Evolutionary conservation across 192 early-diverging fungal genomes (phyloP).

Genomic region (Cladochytrium replicatum): DNA sequence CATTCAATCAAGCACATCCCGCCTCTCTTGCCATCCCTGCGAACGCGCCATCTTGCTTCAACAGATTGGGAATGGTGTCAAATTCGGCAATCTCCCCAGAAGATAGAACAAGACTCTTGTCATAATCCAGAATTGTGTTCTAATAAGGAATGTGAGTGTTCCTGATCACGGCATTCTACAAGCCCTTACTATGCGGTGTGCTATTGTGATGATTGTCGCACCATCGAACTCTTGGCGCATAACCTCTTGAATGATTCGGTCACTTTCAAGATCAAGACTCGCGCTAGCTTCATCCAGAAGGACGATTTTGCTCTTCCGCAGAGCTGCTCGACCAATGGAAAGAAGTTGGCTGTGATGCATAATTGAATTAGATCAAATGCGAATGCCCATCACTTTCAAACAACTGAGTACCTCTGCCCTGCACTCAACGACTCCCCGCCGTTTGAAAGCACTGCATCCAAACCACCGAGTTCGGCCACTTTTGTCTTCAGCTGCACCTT

Average conservation of each 20-base stretch:
- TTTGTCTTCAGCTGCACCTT: slow-evolving; percentile 16
- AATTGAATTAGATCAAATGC: no score
- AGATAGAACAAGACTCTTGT: slow-evolving; percentile 57
- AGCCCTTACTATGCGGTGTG: no score
- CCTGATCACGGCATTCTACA: no score
- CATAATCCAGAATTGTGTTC: slow-evolving; percentile 58
- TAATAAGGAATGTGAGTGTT: slow-evolving; percentile 60
- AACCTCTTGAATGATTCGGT: slow-evolving; percentile 51
- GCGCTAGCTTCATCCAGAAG: slow-evolving; percentile 66
- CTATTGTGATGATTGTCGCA: slow-evolving; percentile 58
- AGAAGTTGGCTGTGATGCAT: slow-evolving; percentile 51
- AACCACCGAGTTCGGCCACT: slow-evolving; percentile 30
- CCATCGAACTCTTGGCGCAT: slow-evolving; percentile 46
- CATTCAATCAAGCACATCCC: no score
- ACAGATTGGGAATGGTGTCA: slow-evolving; percentile 43
- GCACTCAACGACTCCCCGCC: slow-evolving; percentile 79
- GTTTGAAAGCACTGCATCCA: slow-evolving; percentile 59
- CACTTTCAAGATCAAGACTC: slow-evolving; percentile 52
- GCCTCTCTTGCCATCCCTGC: no score
- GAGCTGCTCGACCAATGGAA: slow-evolving; percentile 45
- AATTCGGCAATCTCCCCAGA: slow-evolving; percentile 52
- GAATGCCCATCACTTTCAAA: no score
- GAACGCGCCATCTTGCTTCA: slow-evolving; percentile 31
- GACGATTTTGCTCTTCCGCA: slow-evolving; percentile 32
- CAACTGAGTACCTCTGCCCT: no score